Base-by-base conservation (phyloP, 495 filamentous ascomycete species). In the Tuber umbilicatum region DNA sequence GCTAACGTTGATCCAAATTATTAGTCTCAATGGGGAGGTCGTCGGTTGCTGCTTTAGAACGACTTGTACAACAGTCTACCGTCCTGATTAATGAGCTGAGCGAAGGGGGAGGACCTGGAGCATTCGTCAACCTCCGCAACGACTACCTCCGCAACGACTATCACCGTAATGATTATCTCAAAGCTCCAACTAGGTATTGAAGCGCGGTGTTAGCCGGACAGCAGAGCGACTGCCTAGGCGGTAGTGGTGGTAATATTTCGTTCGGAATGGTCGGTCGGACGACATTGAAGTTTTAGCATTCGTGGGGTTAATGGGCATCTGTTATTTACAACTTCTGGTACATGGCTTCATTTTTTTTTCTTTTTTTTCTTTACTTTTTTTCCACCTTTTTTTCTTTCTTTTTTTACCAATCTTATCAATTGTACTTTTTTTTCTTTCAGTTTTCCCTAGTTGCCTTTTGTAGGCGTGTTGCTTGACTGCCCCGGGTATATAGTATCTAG, bases 21-120 rank as follows among this genome's bases (percentile, higher is more conserved):
- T 75, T 80, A 97, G 95, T 92, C 42, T 94, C 92, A 0, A 86
- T 97, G 1, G 96, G 96, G 69, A 94, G 95, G 86, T 94, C 92
- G 5, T 93, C 92, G 16, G 88, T 90, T 70, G 92, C 96, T 0
- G 93, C 94, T 2, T 84, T 99, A 71, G 96, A 97, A 83, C 89
- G 90, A 69, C 83, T 98, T 38, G 92, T 91, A 80, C 91, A 93
- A 79, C 95, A 98, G 84, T 95, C 93, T 1, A 90, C 89, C 76
- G 93, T 92, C 19, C 86, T 99, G 42, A 88, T 97, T 67, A 91
- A 93, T 70, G 91, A 95, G 60, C 86, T 97, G 45, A 88, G 91
- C 75, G 89, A 92, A 82, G 90, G 91, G 70, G 95, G 95, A 72
- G 93, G 93, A 72, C 88, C 91, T 41, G 95, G 92, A 69, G 91